These are phyloP conservation scores for Biancaea sappan DNA, from an alignment of 306 rosid species.

Conservation along the genomic window DNA sequence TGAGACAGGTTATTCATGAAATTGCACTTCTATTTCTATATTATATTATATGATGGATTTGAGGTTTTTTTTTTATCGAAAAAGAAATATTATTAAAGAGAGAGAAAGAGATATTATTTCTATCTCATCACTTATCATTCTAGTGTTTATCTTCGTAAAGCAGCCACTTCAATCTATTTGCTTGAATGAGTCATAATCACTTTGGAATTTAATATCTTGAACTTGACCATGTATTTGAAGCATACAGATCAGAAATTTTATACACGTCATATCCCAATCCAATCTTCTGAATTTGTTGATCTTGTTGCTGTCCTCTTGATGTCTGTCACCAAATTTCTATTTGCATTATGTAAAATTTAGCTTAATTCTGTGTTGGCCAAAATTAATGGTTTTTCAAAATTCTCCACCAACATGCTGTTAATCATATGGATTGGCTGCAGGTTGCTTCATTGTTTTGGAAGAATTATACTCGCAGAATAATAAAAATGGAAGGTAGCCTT, in stretches of 20 bases:
- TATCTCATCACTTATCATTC: background rate
- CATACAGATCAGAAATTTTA: background rate
- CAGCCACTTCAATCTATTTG: background rate
- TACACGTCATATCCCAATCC: background rate
- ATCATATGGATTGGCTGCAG: slow-evolving; percentile 41
- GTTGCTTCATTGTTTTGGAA: slow-evolving; percentile 43
- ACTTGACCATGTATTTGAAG: background rate
- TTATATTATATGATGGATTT: background rate
- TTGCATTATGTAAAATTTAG: background rate
- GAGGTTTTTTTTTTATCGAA: no score
- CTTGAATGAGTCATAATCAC: slow-evolving; percentile 11
- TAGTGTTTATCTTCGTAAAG: background rate
- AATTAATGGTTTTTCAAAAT: background rate
- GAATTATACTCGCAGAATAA: slow-evolving; percentile 34
- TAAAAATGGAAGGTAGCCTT: slow-evolving; percentile 21
- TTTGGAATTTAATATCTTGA: background rate
- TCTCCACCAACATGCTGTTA: background rate
- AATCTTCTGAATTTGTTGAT: background rate
- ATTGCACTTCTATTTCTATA: background rate
- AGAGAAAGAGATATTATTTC: no score
- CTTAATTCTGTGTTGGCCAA: background rate
- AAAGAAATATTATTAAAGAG: no score
- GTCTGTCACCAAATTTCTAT: background rate
- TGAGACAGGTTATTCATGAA: slow-evolving; percentile 19
- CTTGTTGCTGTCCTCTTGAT: background rate